A percentile compares a stretch with the other conserved stretches of the same genome.
phyloP scores from a whole-genome alignment of 257 asterid species.

The Agastache rugosa region DNA sequence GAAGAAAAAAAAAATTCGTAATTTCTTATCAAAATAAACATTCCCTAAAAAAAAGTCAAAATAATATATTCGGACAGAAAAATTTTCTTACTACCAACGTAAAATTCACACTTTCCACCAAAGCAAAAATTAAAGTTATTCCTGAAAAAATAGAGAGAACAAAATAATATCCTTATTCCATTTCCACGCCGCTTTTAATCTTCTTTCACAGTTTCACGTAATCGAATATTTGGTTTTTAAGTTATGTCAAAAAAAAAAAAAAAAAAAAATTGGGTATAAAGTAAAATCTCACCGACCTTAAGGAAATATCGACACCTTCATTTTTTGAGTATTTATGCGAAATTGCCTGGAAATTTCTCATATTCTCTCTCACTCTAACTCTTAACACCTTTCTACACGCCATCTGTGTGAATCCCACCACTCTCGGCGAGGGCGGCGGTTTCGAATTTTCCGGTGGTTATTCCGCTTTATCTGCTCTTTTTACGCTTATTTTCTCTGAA shows the following conservation, averaged over 20 bases:
- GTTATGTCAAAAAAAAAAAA: too few species aligned
- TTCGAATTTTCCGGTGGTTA: neutral
- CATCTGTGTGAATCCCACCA: neutral
- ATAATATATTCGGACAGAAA: too few species aligned
- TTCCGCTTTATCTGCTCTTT: neutral
- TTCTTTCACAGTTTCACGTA: neutral
- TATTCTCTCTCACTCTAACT: neutral
- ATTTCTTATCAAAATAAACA: too few species aligned
- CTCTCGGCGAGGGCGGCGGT: neutral
- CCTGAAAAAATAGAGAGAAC: neutral
- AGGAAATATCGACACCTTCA: neutral
- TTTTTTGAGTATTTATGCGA: neutral
- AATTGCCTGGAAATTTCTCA: conserved; percentile 40
- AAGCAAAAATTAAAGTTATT: conserved; percentile 26
- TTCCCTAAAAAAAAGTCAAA: too few species aligned
- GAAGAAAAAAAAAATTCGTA: neutral
- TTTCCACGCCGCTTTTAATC: neutral
- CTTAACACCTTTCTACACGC: conserved; percentile 3
- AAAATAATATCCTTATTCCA: conserved; percentile 24
- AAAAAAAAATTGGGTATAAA: neutral
- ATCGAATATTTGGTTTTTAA: neutral
- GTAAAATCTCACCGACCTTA: neutral
- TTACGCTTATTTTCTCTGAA: neutral
- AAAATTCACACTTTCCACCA: neutral
- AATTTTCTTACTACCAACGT: too few species aligned